These are phyloP conservation scores for Suillus discolor DNA, from an alignment of 768 basidiomycete genomes.

Conservation along the genomic window DNA sequence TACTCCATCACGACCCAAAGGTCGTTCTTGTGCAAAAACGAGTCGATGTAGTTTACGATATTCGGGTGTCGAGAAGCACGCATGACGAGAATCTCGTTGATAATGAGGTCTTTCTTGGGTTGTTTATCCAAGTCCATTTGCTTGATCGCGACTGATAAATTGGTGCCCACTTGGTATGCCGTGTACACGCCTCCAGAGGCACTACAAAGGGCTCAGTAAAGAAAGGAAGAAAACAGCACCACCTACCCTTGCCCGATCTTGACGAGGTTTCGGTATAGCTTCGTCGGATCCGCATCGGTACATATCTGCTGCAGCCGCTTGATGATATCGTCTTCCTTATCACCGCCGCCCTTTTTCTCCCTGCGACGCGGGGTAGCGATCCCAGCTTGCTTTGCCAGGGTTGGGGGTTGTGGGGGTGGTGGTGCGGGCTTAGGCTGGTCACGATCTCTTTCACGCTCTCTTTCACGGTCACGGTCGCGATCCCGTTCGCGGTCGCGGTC, in stretches of 20 bases:
- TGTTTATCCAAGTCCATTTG: conserved; percentile 99
- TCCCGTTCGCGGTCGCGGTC: conserved; percentile 17
- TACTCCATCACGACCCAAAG: conserved; percentile 99
- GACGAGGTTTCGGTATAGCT: conserved; percentile 86
- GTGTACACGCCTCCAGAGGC: conserved; percentile 99
- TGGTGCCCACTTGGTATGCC: conserved; percentile 95
- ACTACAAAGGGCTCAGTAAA: conserved; percentile 40
- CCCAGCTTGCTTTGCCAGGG: conserved; percentile 66
- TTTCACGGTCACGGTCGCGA: conserved; percentile 39
- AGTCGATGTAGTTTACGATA: conserved; percentile 99
- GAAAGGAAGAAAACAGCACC: not conserved
- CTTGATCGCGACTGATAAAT: conserved; percentile 95
- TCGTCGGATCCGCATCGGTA: conserved; percentile 96
- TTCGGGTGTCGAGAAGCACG: conserved; percentile 96
- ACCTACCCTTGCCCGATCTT: conserved; percentile 98
- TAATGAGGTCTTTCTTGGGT: conserved; percentile 99
- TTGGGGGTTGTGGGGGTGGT: conserved; percentile 30
- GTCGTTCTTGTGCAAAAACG: conserved; percentile 96
- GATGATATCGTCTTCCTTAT: conserved; percentile 86
- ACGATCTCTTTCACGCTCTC: conserved; percentile 28
- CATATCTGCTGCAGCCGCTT: conserved; percentile 92
- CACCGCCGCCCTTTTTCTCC: conserved; percentile 66
- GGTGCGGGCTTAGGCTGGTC: conserved; percentile 62
- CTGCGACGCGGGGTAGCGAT: conserved; percentile 82
- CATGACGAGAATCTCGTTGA: conserved; percentile 99